Evolutionary conservation across 208 protist species (phyloP).

Genomic region (Crithidia bombi): DNA sequence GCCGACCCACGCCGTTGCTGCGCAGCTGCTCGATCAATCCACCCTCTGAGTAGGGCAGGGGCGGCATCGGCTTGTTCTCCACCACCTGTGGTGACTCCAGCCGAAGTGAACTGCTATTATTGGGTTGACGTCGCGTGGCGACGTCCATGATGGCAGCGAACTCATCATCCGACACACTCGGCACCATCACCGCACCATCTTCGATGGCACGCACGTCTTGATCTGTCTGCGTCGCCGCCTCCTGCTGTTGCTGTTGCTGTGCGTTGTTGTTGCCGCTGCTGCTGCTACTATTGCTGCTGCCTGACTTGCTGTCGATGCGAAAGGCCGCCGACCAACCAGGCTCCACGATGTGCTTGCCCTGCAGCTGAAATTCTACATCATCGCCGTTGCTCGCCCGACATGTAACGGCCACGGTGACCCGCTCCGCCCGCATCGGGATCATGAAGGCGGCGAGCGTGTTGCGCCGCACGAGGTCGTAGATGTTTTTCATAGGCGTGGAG

Average conservation of each 20-base stretch:
- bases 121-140: slow-evolving; percentile 8
- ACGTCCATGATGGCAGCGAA: slow-evolving; percentile 73
- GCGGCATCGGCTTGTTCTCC: slow-evolving; percentile 65
- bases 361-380: slow-evolving; percentile 61
- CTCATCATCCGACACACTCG: slow-evolving; percentile 80
- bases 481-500: slow-evolving; percentile 51
- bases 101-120: slow-evolving; percentile 24
- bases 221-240: slow-evolving; percentile 34
- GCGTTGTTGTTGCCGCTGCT: background rate
- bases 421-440: slow-evolving; percentile 78
- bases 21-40: slow-evolving; percentile 89
- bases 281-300: background rate
- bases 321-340: slow-evolving; percentile 85
- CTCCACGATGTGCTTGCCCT: slow-evolving; percentile 75
- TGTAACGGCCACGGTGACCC: slow-evolving; percentile 51
- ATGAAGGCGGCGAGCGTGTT: slow-evolving; percentile 88
- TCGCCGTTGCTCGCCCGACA: slow-evolving; percentile 57
- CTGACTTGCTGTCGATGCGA: slow-evolving; percentile 12
- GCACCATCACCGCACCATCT: slow-evolving; percentile 57
- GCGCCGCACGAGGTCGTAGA: slow-evolving; percentile 85
- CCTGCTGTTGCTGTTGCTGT: background rate
- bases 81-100: slow-evolving; percentile 49
- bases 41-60: slow-evolving; percentile 82
- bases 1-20: slow-evolving; percentile 85
- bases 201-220: slow-evolving; percentile 58